A percentile compares a stretch with the other conserved stretches of the same genome.
These are phyloP conservation scores for Pinus taeda DNA, from an alignment of 75 land plant species.

Conservation along the genomic window DNA sequence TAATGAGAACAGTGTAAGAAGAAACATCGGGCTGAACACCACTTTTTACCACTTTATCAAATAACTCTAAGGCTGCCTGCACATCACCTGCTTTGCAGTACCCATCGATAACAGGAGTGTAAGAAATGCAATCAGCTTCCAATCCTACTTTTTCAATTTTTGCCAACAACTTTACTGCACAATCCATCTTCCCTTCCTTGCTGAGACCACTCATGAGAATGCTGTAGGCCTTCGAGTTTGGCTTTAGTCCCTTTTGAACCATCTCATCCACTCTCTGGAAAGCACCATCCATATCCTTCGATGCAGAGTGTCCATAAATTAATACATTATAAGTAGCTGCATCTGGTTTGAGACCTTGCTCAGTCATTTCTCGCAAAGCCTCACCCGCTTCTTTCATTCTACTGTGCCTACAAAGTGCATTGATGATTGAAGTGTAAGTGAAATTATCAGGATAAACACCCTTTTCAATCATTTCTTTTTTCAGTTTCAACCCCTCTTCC, in stretches of 20 bases:
- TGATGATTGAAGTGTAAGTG: constrained; percentile 58
- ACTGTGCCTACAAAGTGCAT: constrained; percentile 53
- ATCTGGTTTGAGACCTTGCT: constrained; percentile 14
- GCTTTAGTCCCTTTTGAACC: constrained; percentile 15
- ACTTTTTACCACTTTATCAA: constrained; percentile 17
- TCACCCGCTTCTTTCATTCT: constrained; percentile 34
- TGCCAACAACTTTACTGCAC: constrained; percentile 1
- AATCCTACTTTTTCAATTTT: constrained; percentile 15
- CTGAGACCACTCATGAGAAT: constrained; percentile 22
- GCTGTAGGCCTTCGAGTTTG: constrained; percentile 23
- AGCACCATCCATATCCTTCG: constrained; percentile 1
- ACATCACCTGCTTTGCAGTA: constrained; percentile 18
- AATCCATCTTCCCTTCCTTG: constrained; percentile 11
- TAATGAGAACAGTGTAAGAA: neutral
- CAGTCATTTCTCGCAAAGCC: constrained; percentile 7
- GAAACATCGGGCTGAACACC: neutral
- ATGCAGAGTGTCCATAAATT: constrained; percentile 9
- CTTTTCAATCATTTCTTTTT: constrained; percentile 41
- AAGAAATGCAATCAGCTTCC: constrained; percentile 20
- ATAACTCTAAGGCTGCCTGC: constrained; percentile 17
- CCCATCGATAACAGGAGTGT: constrained; percentile 27
- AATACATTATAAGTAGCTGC: constrained; percentile 13
- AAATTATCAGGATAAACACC: constrained; percentile 42
- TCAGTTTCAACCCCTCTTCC: constrained; percentile 37
- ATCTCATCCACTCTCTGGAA: constrained; percentile 14